Conservation (phyloP, 306 rosid species). For the Neltuma alba region DNA sequence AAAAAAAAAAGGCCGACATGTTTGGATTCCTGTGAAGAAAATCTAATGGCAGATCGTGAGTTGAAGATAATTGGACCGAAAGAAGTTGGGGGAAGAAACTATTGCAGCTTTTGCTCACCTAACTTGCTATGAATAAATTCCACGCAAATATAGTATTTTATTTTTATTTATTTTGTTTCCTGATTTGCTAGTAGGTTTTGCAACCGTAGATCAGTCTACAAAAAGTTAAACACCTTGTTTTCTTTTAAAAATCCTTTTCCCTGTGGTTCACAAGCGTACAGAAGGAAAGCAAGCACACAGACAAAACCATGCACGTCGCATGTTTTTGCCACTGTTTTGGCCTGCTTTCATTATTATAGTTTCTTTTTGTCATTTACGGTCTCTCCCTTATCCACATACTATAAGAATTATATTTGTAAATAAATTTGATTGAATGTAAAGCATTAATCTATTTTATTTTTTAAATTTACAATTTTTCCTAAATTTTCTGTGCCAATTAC, state of each 20-base stretch:
- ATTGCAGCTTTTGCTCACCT: not conserved
- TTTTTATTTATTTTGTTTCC: not conserved
- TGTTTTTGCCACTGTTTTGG: not conserved
- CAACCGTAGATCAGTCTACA: not conserved
- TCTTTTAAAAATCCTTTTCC: too few species aligned
- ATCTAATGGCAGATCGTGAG: not conserved
- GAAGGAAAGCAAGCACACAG: not conserved
- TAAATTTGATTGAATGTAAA: too few species aligned
- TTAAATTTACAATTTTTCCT: too few species aligned
- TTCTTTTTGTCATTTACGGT: too few species aligned
- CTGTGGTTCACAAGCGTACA: not conserved
- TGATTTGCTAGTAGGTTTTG: not conserved
- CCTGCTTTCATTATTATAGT: not conserved
- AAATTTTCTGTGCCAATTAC: too few species aligned
- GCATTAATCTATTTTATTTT: too few species aligned
- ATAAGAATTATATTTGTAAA: too few species aligned
- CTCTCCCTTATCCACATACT: too few species aligned
- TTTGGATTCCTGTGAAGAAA: not conserved
- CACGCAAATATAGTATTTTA: too few species aligned
- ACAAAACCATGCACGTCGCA: slow-evolving; percentile 3
- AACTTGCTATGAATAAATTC: not conserved
- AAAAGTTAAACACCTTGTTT: not conserved
- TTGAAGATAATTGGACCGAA: not conserved
- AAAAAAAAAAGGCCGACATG: not conserved
- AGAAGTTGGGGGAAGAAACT: not conserved